Evolutionary conservation across 164 flowering plant genomes (phyloP), one percentile per base, ranked within the genome.

Genomic region (Tinospora cordifolia): DNA sequence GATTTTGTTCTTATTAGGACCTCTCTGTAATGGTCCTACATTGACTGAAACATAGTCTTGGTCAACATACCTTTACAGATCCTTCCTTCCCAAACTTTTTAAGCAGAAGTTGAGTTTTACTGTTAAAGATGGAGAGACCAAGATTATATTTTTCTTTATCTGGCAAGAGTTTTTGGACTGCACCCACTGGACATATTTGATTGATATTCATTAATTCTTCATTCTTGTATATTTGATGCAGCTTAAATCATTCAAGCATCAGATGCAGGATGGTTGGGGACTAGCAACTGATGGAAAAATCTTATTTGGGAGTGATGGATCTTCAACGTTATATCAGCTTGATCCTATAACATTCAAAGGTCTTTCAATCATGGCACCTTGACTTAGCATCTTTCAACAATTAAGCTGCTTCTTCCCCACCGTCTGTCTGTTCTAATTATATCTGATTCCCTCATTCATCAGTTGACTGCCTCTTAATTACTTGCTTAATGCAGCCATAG

Each of bases 241-340:
- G 99, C 17, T 83, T 58, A 77, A 72, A 51, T 74, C 64, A 71
- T 95, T 95, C 68, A 86, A 80, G 60, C 89, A 92, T 82, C 81
- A 81, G 68, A 95, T 95, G 99, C 47, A 62, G 62, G 99, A 95
- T 84, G 99, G 99, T 58, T 95, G 99, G 99, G 99, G 99, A 62
- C 83, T 95, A 70, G 90, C 99, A 69, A 91, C 99, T 63, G 96
- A 95, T 84, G 99, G 99, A 54, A 80, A 89, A 79, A 80, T 90
- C 27, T 69, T 95, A 79, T 90, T 83, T 81, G 99, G 99, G 77
- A 92, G 89, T 82, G 99, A 95, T 85, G 99, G 99, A 62, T 77
- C 88, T 75, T 95, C 99, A 70, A 86, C 87, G 24, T 72, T 95
- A 26, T 95, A 95, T 77, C 83, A 81, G 40, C 81, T 95, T 69